These are phyloP conservation scores for Colletotrichum kahawae DNA, from an alignment of 2,329 filamentous ascomycete genomes.

Conservation along the genomic window DNA sequence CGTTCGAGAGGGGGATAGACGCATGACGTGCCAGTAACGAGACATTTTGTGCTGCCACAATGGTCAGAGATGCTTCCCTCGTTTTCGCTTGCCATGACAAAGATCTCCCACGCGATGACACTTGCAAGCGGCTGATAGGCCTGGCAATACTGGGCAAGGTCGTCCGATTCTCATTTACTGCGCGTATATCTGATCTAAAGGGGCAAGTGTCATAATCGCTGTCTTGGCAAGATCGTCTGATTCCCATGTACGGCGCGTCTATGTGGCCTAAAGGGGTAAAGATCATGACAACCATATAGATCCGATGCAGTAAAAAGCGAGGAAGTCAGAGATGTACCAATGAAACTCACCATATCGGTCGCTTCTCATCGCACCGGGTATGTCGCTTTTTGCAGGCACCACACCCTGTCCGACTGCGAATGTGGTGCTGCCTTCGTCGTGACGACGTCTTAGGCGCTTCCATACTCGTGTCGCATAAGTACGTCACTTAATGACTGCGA, in stretches of 20 bases:
- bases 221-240: neutral
- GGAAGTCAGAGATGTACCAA: neutral
- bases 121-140: neutral
- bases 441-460: neutral
- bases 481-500: neutral
- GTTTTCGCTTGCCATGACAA: neutral
- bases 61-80: neutral
- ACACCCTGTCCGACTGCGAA: neutral
- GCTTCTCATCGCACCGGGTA: neutral
- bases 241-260: neutral
- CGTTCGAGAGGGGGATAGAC: neutral
- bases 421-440: neutral
- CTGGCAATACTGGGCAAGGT: neutral
- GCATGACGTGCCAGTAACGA: neutral
- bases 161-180: neutral
- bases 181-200: neutral
- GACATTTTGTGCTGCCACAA: neutral
- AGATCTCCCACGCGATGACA: neutral
- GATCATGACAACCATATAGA: neutral
- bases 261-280: neutral
- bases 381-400: neutral
- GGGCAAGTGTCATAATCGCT: neutral
- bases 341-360: neutral
- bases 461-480: neutral
- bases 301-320: neutral